phyloP scores from a whole-genome alignment of 2,329 filamentous ascomycete species.

The Berkeleyomyces basicola region DNA sequence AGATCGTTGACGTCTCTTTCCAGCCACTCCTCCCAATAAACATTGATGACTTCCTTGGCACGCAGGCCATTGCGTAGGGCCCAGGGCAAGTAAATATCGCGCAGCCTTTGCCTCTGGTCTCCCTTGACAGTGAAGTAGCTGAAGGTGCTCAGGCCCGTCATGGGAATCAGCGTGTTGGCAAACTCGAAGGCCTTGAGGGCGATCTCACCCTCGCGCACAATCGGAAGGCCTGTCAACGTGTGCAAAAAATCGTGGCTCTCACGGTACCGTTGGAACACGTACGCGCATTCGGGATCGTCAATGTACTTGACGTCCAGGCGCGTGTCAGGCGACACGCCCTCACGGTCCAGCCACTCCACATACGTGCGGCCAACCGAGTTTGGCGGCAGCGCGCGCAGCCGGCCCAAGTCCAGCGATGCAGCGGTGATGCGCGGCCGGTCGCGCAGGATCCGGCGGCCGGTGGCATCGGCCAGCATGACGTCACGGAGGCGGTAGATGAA shows the following conservation, averaged over 20 bases:
- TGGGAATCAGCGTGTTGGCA: constrained; percentile 80
- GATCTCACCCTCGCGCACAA: constrained; percentile 88
- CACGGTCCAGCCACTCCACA: constrained; percentile 78
- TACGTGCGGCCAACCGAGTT: constrained; percentile 71
- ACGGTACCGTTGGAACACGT: constrained; percentile 95
- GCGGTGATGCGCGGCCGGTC: constrained; percentile 81
- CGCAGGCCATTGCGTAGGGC: constrained; percentile 66
- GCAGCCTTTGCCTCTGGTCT: constrained; percentile 62
- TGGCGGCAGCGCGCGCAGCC: constrained; percentile 53
- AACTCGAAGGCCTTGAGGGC: constrained; percentile 98
- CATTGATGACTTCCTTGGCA: constrained; percentile 72
- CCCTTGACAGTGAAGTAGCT: constrained; percentile 76
- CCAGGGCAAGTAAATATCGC: constrained; percentile 70
- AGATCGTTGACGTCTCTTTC: constrained; percentile 67
- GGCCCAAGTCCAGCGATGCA: constrained; percentile 45
- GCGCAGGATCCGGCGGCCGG: constrained; percentile 78
- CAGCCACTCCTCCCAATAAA: constrained; percentile 95
- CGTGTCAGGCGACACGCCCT: constrained; percentile 86
- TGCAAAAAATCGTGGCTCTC: constrained; percentile 98
- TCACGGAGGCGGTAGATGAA: constrained; percentile 85
- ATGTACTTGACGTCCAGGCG: constrained; percentile 72
- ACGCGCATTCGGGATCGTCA: constrained; percentile 87
- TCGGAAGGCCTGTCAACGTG: constrained; percentile 75
- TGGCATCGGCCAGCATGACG: constrained; percentile 72
- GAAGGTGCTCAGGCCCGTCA: constrained; percentile 78